These are phyloP conservation scores for Metschnikowia lunata DNA, from an alignment of 805 yeast species.

Conservation along the genomic window DNA sequence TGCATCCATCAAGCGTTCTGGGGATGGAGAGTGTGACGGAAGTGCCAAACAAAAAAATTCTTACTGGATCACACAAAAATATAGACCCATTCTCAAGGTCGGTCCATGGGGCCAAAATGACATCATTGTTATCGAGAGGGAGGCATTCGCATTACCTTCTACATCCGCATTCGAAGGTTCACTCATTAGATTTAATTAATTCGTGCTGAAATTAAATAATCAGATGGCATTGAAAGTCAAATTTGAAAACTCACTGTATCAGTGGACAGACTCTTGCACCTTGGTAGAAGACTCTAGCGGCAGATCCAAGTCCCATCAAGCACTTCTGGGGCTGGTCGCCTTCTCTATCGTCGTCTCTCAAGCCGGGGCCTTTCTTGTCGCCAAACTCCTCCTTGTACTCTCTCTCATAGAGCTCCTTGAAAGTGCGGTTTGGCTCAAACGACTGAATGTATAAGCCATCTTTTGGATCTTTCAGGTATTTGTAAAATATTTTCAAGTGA, in stretches of 20 bases:
- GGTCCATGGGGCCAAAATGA: conserved; percentile 52
- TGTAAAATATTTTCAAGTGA: conserved; percentile 54
- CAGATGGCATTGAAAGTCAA: too few relatives aligned
- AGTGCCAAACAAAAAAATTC: conserved; percentile 31
- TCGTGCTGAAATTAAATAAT: too few relatives aligned
- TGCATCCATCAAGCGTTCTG: conserved; percentile 20
- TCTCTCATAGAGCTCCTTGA: conserved; percentile 43
- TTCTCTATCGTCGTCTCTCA: conserved; percentile 50
- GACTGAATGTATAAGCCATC: conserved; percentile 59
- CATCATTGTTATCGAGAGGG: conserved; percentile 73
- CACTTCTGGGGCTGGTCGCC: conserved; percentile 42
- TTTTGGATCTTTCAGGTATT: conserved; percentile 50
- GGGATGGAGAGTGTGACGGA: conserved; percentile 27
- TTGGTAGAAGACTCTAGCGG: conserved; percentile 66
- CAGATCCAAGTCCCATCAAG: conserved; percentile 60
- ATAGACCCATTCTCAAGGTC: conserved; percentile 65
- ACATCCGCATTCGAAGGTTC: conserved; percentile 64
- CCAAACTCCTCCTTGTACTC: conserved; percentile 52
- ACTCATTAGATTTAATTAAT: not conserved
- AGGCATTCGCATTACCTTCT: conserved; percentile 51
- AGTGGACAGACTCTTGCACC: conserved; percentile 47
- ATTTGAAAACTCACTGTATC: conserved; percentile 1
- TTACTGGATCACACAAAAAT: conserved; percentile 74
- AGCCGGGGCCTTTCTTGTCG: conserved; percentile 46
- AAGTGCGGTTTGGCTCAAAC: conserved; percentile 55